Base-by-base conservation (phyloP, 192 early-diverging fungal species). In the Backusella sp. region DNA sequence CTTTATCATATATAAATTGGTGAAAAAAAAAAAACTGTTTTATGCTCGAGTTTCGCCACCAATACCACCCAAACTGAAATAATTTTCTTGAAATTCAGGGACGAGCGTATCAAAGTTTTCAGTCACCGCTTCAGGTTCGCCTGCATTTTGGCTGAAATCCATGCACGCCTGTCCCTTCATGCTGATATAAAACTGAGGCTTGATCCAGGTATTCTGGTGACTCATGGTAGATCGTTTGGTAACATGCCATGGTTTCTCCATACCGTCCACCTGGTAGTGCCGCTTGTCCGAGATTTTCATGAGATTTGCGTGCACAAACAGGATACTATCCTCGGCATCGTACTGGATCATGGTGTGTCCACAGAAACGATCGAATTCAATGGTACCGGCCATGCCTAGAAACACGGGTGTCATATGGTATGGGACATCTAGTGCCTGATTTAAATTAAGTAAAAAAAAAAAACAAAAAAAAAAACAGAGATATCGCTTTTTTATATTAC, bases 271-370 rank as follows among this genome's bases (percentile, higher is more conserved):
- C 17, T 75, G 56, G 9, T 62, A 79, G 1, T 75, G 67, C 11
- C 15, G 19, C 8, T 74, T 79, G 23, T 74, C 72, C 4, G 79
- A 76, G 26, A 80, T 72, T 30, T 80, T 80, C 21, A 80, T 68
- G 14, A 80, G 42, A 34, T 80, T 80, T 46, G 79, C 79, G 17
- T 80, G 79, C 15, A 80, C 66, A 69, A 80, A 80, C 3, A 80
- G 32, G 1, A 68, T 71, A 14, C 19, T 59, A 2, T 72, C 70
- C 2, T 73, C 34, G 5, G 8, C 32, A 26, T 73, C 34, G 26
- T 76, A 80, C 23, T 80, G 79, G 1, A 80, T 28, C 79, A 80
- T 80, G 0, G 79, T 73, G 23, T 80, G 79, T 0, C 79, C 79
- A 39, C 79, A 80, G 36, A 68, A 80, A 8, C 79, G 74, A 59